Percentiles rank a stretch among this genome's conserved stretches.
phyloP scores from a whole-genome alignment of 345 rosid genomes.

The Syzygium oleosum region DNA sequence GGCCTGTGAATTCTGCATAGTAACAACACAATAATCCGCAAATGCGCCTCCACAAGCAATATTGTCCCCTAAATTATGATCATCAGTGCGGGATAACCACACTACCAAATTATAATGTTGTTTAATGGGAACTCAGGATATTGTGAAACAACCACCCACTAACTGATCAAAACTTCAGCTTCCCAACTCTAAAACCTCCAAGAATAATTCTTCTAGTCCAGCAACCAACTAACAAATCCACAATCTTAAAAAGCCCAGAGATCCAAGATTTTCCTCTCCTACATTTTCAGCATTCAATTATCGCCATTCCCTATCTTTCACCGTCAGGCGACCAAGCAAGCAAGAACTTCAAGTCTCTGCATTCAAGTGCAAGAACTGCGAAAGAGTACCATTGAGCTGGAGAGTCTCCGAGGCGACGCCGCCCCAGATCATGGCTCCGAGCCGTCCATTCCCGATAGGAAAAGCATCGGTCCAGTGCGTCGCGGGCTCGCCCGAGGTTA shows the following conservation, averaged over 20 bases:
- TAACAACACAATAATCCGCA: background rate
- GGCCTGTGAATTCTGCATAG: background rate
- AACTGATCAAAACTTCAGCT: background rate
- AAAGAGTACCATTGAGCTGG: constrained; percentile 64
- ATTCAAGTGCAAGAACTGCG: background rate
- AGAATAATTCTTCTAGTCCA: background rate
- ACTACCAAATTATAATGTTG: background rate
- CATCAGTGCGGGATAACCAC: background rate
- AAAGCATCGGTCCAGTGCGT: constrained; percentile 83
- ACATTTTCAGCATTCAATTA: background rate
- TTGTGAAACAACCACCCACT: background rate
- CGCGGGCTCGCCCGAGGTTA: constrained; percentile 58
- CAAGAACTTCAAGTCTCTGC: background rate
- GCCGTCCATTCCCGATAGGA: constrained; percentile 90
- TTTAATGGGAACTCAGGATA: background rate
- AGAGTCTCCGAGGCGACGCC: constrained; percentile 63
- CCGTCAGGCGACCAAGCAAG: background rate
- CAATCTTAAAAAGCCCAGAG: background rate
- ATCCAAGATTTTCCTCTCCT: background rate
- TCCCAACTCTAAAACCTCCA: background rate
- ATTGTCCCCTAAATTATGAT: background rate
- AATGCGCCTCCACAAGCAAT: background rate
- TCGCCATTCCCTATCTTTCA: background rate
- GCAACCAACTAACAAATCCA: background rate
- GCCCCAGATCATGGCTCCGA: constrained; percentile 95